These are phyloP conservation scores for Diversispora eburnea DNA, from an alignment of 192 early-diverging fungal species.

Conservation along the genomic window DNA sequence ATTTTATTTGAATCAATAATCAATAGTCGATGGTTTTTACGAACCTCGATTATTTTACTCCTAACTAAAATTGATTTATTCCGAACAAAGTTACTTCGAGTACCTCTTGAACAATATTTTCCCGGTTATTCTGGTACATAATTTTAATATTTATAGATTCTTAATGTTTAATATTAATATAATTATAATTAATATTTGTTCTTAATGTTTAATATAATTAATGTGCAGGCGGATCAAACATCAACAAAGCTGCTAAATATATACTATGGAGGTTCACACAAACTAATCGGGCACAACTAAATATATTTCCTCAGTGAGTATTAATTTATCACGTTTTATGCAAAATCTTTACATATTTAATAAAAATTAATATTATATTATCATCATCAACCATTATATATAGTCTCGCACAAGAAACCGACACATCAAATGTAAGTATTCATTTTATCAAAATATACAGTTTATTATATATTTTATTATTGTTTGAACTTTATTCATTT, in stretches of 20 bases:
- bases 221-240: conserved; percentile 71
- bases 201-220: too few species aligned
- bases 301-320: too few species aligned
- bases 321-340: too few species aligned
- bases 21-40: conserved; percentile 90
- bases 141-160: too few species aligned
- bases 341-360: too few species aligned
- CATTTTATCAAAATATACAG: too few species aligned
- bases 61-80: conserved; percentile 94
- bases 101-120: conserved; percentile 82
- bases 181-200: not conserved
- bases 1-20: conserved; percentile 88
- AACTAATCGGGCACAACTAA: conserved; percentile 75
- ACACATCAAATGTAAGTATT: conserved; percentile 73
- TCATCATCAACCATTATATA: too few species aligned
- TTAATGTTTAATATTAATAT: too few species aligned
- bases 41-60: conserved; percentile 88
- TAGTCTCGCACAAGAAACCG: conserved; percentile 85
- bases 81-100: conserved; percentile 69
- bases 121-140: conserved; percentile 69
- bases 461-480: too few species aligned
- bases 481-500: too few species aligned
- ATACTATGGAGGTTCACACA: conserved; percentile 87
- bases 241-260: conserved; percentile 81
- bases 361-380: too few species aligned